Base-by-base conservation (phyloP, 192 early-diverging fungal species). In the Coemansia sp. region DNA sequence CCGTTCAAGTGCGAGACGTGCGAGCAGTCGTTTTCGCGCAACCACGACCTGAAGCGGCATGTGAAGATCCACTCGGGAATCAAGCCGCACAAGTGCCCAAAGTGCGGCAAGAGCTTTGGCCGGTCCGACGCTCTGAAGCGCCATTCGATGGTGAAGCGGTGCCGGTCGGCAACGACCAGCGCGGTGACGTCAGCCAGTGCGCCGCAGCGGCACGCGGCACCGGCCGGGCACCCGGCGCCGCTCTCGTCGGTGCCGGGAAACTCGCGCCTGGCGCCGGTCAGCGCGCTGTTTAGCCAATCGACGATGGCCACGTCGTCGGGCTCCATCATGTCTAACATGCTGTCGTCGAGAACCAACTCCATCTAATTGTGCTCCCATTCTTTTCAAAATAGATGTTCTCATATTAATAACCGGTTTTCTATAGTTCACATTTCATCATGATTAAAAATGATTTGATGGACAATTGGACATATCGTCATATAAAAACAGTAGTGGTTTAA, bases 1-100 rank as follows among this genome's bases (percentile, higher is more conserved):
- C 79, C 79, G 8, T 81, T 78, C 67, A 81, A 81, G 51, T 81
- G 78, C 58, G 61, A 75, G 40, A 78, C 66, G 2, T 75, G 79
- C 55, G 71, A 78, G 48, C 69, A 78, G 49, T 71, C 71, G 14
- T 90, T 90, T 58, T 85, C 81, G 26, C 80, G 87, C 40, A 83
- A 87, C 58, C 86, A 87, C 49, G 87, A 90, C 58, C 63, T 86
- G 8, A 87, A 88, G 51, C 72, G 88, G 3, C 89, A 90, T 53
- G 80, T 83, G 65, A 83, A 85, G 49, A 86, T 87, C 3, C 89
- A 90, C 53, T 82, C 82, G 52, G 83, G 87, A 9, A 69, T 82
- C 39, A 90, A 90, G 63, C 89, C 89, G n/a, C 84, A 85, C 63
- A 82, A 78, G 45, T 90, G 89, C 45, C 67, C 75, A 6, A 78